Percentiles rank a stretch among this genome's conserved stretches.
Conservation (phyloP, 1,284 basidiomycete genomes). For the Sanghuangporus sanghuang region DNA sequence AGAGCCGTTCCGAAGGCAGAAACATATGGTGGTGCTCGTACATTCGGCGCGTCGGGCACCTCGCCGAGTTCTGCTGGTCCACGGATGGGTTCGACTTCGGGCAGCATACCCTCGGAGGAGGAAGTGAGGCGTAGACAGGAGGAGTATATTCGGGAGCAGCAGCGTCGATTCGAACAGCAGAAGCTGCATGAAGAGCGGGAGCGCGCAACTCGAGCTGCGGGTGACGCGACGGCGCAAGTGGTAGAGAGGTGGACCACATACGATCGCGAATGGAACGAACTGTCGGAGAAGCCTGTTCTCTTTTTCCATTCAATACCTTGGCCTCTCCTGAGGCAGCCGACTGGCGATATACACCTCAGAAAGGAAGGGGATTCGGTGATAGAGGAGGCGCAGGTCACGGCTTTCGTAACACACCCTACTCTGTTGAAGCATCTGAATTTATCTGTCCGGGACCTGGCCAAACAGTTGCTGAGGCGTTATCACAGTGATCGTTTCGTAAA, state of each 20-base stretch:
- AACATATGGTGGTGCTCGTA: neutral
- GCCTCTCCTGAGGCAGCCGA: slow-evolving; percentile 57
- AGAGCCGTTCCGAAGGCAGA: neutral
- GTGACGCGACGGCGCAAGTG: slow-evolving; percentile 41
- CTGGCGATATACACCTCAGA: slow-evolving; percentile 53
- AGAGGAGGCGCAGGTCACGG: slow-evolving; percentile 38
- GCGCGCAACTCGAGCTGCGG: slow-evolving; percentile 31
- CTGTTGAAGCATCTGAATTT: slow-evolving; percentile 27
- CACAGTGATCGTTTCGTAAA: slow-evolving; percentile 40
- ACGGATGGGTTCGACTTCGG: slow-evolving; percentile 5
- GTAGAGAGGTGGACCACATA: slow-evolving; percentile 48
- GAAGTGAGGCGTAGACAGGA: slow-evolving; percentile 46
- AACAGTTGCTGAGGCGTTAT: slow-evolving; percentile 39
- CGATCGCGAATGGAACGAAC: slow-evolving; percentile 50
- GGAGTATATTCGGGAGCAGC: slow-evolving; percentile 49
- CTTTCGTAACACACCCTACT: slow-evolving; percentile 46
- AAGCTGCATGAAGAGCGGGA: slow-evolving; percentile 42
- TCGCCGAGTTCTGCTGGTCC: slow-evolving; percentile 23
- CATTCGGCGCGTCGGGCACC: neutral
- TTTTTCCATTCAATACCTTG: slow-evolving; percentile 46
- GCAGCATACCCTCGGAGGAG: slow-evolving; percentile 23
- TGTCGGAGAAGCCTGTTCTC: slow-evolving; percentile 26
- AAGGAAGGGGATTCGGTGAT: slow-evolving; percentile 2
- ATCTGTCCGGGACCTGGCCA: slow-evolving; percentile 33
- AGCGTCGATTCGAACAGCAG: slow-evolving; percentile 54